Evolutionary conservation across 306 rosid genomes (phyloP).

Genomic region (Hippophae gyantsensis): DNA sequence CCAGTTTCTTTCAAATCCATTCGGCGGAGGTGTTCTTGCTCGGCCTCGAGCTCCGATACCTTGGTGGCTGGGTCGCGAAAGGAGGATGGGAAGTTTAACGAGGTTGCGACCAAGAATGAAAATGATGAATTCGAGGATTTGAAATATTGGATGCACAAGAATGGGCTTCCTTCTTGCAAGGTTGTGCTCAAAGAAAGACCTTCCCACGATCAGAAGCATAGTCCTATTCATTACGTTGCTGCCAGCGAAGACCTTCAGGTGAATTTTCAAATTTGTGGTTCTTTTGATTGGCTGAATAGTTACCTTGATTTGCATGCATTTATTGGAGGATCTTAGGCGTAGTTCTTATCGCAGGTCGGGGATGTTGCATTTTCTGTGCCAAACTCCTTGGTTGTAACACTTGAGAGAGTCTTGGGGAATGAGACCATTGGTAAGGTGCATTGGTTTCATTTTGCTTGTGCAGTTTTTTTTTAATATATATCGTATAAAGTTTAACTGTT

Average conservation of each 20-base stretch:
- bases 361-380: constrained; percentile 91
- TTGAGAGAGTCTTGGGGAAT: constrained; percentile 87
- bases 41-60: constrained; percentile 66
- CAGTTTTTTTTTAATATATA: too few relatives aligned
- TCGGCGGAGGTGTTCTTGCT: constrained; percentile 28
- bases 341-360: constrained; percentile 48
- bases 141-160: constrained; percentile 82
- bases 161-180: constrained; percentile 84
- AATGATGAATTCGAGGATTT: constrained; percentile 44
- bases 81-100: constrained; percentile 27
- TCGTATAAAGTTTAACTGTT: too few relatives aligned
- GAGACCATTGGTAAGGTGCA: constrained; percentile 79
- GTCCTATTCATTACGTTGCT: constrained; percentile 80
- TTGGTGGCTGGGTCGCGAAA: constrained; percentile 43
- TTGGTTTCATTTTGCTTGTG: not conserved
- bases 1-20: constrained; percentile 22
- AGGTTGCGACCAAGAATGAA: constrained; percentile 32
- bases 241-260: constrained; percentile 91
- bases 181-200: constrained; percentile 64
- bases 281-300: not conserved
- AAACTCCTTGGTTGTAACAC: constrained; percentile 74
- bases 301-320: not conserved
- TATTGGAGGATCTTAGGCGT: not conserved
- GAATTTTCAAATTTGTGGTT: not conserved
- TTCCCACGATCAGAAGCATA: constrained; percentile 39